Base-by-base conservation (phyloP, 768 basidiomycete genomes). In the Leccinellum albellum region DNA sequence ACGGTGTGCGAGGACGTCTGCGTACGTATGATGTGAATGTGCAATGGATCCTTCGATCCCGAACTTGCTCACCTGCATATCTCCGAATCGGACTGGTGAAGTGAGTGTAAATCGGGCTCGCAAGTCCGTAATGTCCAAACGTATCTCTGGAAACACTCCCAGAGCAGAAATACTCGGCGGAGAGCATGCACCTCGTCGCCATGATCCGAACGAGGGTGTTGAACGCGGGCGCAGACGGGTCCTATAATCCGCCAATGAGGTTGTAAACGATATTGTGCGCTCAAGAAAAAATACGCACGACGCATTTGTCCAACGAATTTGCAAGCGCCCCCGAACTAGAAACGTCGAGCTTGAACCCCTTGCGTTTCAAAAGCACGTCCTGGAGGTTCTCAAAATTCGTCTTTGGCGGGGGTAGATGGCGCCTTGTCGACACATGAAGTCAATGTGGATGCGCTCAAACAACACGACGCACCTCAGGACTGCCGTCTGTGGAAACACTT, bases 191-290 rank as follows among this genome's bases (percentile, higher is more conserved):
- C 31, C 96, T 79, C 3, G 96, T 98, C 96, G 17, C 98, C 3
- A 99, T 98, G 72, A 99, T 98, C 40, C 96, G 87, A 33, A 99
- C 96, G 15, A 98, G 82, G 0, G 94, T 98, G 65, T 98, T 99
- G 79, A 99, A 98, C 1, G 92, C 86, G 0, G 94, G 91, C 64
- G 93, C 85, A 17, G 74, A 71, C 0, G 88, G 80, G 67, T 97
- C 94, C 94, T 95, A 37, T 20, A 26, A 45, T 28, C n/a, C 32
- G 14, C 50, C 55, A 10, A 23, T 67, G 47, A 47, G 53, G 4
- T n/a, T n/a, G n/a, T n/a, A 8, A 33, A 9, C 4, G 8, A 23
- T 21, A 42, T 42, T 10, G 10, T 10, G 12, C 40, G n/a, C 28
- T 37, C 28, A 46, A 59, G 56, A 21, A 12, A 68, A 17, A 23